Evolutionary conservation across 768 basidiomycete genomes (phyloP), one percentile per base, ranked within the genome.

Genomic region (Chlorophyllum brunneum): DNA sequence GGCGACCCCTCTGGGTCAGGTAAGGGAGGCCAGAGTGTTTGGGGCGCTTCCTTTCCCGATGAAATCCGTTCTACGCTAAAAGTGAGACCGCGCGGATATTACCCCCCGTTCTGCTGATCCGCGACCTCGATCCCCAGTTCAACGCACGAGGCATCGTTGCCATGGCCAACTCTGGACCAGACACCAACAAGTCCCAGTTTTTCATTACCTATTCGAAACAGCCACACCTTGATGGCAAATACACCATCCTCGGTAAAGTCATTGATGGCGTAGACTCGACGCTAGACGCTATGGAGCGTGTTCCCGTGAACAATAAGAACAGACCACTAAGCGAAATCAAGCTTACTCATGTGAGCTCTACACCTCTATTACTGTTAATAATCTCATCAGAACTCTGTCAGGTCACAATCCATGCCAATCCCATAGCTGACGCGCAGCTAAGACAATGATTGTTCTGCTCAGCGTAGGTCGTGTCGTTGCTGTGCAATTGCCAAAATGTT

Each of bases 221-320:
- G 60, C 71, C 90, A 0, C 95, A 97, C 65, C 80, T 99, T 13
- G 95, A 99, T 64, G 86, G 86, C 57, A 98, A 97, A 65, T 88
- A 90, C 69, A 92, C 92, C 13, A 97, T 98, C 47, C 85, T 98
- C 55, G 95, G 93, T 51, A 92, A 88, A 75, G 94, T 99, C n/a
- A 98, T 99, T 59, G 97, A 99, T 63, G 97, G 97, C 16, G 81
- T 80, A n/a, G 95, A 99, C 64, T 83, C 91, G 3, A 91, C 95
- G 4, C 71, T 99, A 39, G 97, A 98, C 60, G 78, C 80, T n/a
- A 92, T 98, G 81, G 97, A 98, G 66, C 82, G 85, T 20, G 84
- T 86, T 0, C 92, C 93, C 1, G 95, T 98, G 52, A 92, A 82
- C 64, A 77, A 83, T 54, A 99, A 98, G 70, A 93, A 93, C 66